phyloP scores from a whole-genome alignment of 2,329 filamentous ascomycete species.

The Fonsecaea multimorphosa region DNA sequence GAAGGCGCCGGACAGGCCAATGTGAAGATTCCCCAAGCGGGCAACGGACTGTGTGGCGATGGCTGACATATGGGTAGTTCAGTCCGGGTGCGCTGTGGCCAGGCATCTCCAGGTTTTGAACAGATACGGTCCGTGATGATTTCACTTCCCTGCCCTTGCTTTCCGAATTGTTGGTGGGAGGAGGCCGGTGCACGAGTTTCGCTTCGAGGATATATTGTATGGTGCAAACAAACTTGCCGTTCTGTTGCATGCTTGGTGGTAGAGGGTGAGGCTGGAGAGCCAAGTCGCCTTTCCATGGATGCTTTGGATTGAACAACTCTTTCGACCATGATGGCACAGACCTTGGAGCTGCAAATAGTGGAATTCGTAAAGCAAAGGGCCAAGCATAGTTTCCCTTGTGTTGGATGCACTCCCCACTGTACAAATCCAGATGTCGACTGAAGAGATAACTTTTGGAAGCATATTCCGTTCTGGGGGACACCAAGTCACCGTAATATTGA shows the following conservation, averaged over 20 bases:
- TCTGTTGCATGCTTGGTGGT: conserved; percentile 22
- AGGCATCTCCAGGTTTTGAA: conserved; percentile 11
- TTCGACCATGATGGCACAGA: conserved; percentile 8
- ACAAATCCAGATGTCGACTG: conserved; percentile 17
- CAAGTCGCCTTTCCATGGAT: conserved; percentile 24
- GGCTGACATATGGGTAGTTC: conserved; percentile 16
- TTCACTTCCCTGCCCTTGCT: background rate
- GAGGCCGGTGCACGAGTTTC: conserved; percentile 5
- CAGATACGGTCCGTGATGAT: no score
- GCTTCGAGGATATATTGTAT: conserved; percentile 23
- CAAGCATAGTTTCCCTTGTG: conserved; percentile 23
- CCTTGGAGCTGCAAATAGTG: conserved; percentile 23
- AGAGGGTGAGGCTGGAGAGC: conserved; percentile 21
- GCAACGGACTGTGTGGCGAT: conserved; percentile 17
- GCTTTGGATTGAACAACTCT: conserved; percentile 15
- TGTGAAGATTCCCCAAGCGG: background rate
- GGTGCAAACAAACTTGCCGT: conserved; percentile 14
- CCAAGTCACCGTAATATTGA: conserved; percentile 26
- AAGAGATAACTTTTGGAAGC: conserved; percentile 12
- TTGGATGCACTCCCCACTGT: conserved; percentile 14
- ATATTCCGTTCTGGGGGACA: conserved; percentile 12
- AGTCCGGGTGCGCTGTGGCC: background rate
- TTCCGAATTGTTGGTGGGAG: background rate
- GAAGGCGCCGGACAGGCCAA: background rate
- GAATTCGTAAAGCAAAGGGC: conserved; percentile 31